Base-by-base conservation (phyloP, 2,329 filamentous ascomycete species). In the Claviceps monticola region DNA sequence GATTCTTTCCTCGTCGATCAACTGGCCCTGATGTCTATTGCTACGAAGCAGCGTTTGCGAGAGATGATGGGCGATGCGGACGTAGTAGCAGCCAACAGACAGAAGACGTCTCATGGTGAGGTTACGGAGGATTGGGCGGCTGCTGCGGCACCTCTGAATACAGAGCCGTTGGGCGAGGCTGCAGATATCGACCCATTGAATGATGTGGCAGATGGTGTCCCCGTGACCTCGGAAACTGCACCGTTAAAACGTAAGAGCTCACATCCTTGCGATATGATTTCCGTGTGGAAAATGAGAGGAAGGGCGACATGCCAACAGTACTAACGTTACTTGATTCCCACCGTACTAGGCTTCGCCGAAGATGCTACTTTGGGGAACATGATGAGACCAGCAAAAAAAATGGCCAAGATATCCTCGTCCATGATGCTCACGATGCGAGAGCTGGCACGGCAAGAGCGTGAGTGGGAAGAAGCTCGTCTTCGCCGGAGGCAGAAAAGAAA, bases 1-100 rank as follows among this genome's bases (percentile, higher is more conserved):
- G 85, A 89, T 44, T 80, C 86, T 1, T 82, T 79, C 51, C 72
- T 95, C 37, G 84, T 86, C 14, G 89, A 95, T 55, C 86, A 96
- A 58, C 70, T 96, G 45, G 85, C 87, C 26, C 73, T 96, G 16
- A 65, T 96, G 53, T 93, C 88, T 5, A 76, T 96, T 52, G 86
- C 87, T 17, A 83, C 88, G 9, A 88, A 91, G 62, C 85, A 94
- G 59, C 79, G 88, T 29, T 60, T 96, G 39, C 77, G 86, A 50
- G 79, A 82, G 13, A 68, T 96, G 34, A 63, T 96, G 3, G 85
- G 90, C 61, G 89, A 95, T 59, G 82, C 88, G 11, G 79, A 82
- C 51, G 75, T 76, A 9, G 69, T 95, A 46, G 79, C 88, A 3
- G 75, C 76, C 54, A 85, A 80, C 54, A 80, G 91, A 51, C 84